phyloP scores from a whole-genome alignment of 352 stramenopile genomes.

The Globisporangium paddicum region DNA sequence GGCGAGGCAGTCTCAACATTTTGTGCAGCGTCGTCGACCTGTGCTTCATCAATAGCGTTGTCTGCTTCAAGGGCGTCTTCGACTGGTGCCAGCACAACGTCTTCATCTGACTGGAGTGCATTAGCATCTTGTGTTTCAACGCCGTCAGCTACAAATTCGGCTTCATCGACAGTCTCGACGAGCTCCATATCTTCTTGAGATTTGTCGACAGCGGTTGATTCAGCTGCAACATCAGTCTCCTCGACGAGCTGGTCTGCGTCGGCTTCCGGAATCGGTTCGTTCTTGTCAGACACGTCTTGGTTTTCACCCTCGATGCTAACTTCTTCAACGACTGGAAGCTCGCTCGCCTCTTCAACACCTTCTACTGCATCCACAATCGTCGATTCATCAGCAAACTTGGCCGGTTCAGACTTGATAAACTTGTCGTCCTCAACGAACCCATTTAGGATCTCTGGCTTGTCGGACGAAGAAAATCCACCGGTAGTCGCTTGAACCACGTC shows the following conservation, averaged over 20 bases:
- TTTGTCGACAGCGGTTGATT: neutral
- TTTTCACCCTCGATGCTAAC: neutral
- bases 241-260: too few relatives aligned
- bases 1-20: neutral
- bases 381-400: neutral
- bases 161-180: neutral
- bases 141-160: neutral
- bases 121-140: neutral
- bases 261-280: neutral
- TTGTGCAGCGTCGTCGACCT: neutral
- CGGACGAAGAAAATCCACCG: neutral
- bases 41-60: neutral
- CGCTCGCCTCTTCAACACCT: neutral
- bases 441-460: neutral
- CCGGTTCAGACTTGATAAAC: neutral
- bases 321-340: neutral
- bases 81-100: neutral
- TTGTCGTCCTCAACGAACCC: neutral
- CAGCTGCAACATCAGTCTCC: neutral
- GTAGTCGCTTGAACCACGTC: neutral
- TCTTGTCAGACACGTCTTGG: neutral
- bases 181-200: neutral
- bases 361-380: neutral
- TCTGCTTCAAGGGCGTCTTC: neutral
- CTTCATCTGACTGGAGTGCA: neutral